phyloP scores from a whole-genome alignment of 2,329 filamentous ascomycete genomes.

The Paracamarosporium sp. region DNA sequence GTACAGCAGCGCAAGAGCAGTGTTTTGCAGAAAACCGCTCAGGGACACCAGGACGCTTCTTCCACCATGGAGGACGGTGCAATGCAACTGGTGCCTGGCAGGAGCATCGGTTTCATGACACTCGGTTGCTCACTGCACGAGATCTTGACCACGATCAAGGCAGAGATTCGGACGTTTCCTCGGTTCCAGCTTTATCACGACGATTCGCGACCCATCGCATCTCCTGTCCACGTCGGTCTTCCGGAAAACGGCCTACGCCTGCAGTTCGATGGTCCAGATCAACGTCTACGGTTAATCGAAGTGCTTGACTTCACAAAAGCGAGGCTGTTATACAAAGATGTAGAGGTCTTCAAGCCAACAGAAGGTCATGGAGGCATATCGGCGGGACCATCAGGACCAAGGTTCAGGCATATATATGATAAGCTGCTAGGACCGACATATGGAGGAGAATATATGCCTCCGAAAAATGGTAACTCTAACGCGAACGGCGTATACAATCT shows the following conservation, averaged over 20 bases:
- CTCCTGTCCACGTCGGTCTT: constrained; percentile 77
- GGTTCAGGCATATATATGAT: constrained; percentile 89
- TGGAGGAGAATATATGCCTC: constrained; percentile 86
- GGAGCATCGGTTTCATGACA: constrained; percentile 58
- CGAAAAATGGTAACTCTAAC: constrained; percentile 59
- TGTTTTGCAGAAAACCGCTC: neutral
- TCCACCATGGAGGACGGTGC: constrained; percentile 36
- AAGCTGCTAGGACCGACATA: constrained; percentile 93
- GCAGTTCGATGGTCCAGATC: constrained; percentile 92
- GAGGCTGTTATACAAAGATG: constrained; percentile 80
- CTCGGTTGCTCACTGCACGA: constrained; percentile 93
- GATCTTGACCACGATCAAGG: constrained; percentile 84
- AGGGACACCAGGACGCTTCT: neutral
- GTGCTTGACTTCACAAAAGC: constrained; percentile 88
- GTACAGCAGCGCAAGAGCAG: neutral
- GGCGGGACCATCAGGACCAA: constrained; percentile 65
- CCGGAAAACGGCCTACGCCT: constrained; percentile 87
- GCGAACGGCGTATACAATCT: constrained; percentile 80
- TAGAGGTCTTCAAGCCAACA: constrained; percentile 74
- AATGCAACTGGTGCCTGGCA: constrained; percentile 39
- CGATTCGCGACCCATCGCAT: constrained; percentile 72
- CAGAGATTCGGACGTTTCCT: constrained; percentile 82
- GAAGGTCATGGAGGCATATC: constrained; percentile 34
- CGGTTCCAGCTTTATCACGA: constrained; percentile 85
- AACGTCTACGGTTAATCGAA: constrained; percentile 89